phyloP scores from a whole-genome alignment of 2,329 filamentous ascomycete genomes.

The Leptographium radiaticola region DNA sequence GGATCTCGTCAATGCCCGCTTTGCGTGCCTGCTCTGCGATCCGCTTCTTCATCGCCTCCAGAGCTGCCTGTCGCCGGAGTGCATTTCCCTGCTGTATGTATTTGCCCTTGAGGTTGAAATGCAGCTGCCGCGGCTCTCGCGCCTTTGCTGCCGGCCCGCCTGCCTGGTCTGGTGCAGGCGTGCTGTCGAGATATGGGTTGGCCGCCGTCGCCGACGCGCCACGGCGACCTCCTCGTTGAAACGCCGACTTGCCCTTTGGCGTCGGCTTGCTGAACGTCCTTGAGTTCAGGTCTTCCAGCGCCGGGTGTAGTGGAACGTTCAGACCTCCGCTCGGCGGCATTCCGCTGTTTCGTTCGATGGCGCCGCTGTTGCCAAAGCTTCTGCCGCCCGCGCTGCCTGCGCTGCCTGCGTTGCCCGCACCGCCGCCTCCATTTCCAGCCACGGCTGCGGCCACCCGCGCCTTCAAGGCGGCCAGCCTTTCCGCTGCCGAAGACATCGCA shows the following conservation, averaged over 20 bases:
- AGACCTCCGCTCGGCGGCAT: conserved; percentile 41
- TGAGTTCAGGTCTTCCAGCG: conserved; percentile 45
- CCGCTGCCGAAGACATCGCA: conserved; percentile 27
- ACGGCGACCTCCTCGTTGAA: conserved; percentile 3
- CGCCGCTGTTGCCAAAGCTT: conserved; percentile 31
- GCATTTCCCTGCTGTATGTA: conserved; percentile 92
- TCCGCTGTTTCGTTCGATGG: conserved; percentile 5
- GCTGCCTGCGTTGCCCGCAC: conserved; percentile 16
- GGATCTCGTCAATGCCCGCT: conserved; percentile 85
- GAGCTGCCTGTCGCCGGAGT: conserved; percentile 68
- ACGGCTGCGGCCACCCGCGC: conserved; percentile 69
- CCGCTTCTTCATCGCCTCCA: conserved; percentile 89
- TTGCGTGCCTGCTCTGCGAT: conserved; percentile 80
- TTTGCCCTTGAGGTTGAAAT: conserved; percentile 94
- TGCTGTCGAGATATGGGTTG: conserved; percentile 78
- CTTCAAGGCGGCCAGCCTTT: conserved; percentile 64
- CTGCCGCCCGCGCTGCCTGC: conserved; percentile 30
- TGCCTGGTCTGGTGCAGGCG: conserved; percentile 44
- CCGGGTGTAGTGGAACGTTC: conserved; percentile 66
- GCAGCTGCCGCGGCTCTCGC: conserved; percentile 60
- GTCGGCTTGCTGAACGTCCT: conserved; percentile 31
- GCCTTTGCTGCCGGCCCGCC: conserved; percentile 37
- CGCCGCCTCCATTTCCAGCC: background rate
- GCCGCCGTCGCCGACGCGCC: background rate
- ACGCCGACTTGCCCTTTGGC: conserved; percentile 1